Evolutionary conservation across 768 basidiomycete species (phyloP).

Genomic region (Pulveroboletus frians): DNA sequence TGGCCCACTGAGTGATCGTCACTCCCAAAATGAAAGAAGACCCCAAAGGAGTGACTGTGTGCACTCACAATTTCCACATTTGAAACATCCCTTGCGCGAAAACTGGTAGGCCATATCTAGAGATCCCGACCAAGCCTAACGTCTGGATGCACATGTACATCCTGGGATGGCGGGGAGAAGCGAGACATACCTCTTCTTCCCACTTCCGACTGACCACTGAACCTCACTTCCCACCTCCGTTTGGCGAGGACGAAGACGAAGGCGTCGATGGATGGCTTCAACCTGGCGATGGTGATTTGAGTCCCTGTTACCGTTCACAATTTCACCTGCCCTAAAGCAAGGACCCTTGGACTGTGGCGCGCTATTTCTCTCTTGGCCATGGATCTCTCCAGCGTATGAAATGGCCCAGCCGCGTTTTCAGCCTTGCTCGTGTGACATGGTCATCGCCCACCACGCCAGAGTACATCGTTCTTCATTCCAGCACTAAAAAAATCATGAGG

Average conservation of each 20-base stretch:
- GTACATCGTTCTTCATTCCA: slow-evolving; percentile 15
- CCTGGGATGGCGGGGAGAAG: slow-evolving; percentile 3
- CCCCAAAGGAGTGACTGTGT: slow-evolving; percentile 5
- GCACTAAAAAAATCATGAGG: slow-evolving; percentile 11
- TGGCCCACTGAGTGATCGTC: slow-evolving; percentile 63
- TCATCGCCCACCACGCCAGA: slow-evolving; percentile 6
- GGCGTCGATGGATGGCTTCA: slow-evolving; percentile 32
- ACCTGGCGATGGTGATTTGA: slow-evolving; percentile 16
- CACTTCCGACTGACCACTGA: slow-evolving; percentile 64
- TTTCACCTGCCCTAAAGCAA: slow-evolving; percentile 33
- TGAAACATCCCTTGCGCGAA: slow-evolving; percentile 87
- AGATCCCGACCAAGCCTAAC: slow-evolving; percentile 41
- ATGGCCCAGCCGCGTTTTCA: slow-evolving; percentile 7
- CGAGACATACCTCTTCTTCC: slow-evolving; percentile 58
- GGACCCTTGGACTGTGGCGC: slow-evolving; percentile 27
- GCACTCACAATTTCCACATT: slow-evolving; percentile 84
- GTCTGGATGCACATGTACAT: slow-evolving; percentile 29
- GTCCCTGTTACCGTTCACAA: slow-evolving; percentile 7
- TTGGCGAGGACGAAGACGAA: slow-evolving; percentile 50
- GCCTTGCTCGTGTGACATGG: slow-evolving; percentile 8
- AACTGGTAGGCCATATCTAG: slow-evolving; percentile 71
- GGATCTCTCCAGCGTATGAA: slow-evolving; percentile 11
- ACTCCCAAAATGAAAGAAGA: slow-evolving; percentile 10
- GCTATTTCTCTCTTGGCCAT: slow-evolving; percentile 2
- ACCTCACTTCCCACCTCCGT: slow-evolving; percentile 65